A percentile compares a stretch with the other conserved stretches of the same genome.
These are phyloP conservation scores for Ilex aquifolium DNA, from an alignment of 257 asterid species.

Conservation along the genomic window DNA sequence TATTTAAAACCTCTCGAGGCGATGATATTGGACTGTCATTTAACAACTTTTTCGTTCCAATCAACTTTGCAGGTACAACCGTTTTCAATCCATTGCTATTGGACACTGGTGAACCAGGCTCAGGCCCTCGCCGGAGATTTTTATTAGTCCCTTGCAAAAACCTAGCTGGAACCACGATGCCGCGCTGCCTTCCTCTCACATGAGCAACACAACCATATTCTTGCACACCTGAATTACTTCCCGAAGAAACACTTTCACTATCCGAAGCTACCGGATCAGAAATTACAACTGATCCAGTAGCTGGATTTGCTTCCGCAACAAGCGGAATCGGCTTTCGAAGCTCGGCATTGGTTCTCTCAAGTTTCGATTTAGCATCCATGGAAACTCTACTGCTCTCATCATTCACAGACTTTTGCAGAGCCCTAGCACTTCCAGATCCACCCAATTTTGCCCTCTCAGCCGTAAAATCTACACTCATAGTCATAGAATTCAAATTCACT, in stretches of 20 bases:
- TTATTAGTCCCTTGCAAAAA: constrained; percentile 45
- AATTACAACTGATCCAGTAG: constrained; percentile 7
- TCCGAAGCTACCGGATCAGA: constrained; percentile 42
- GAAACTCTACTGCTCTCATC: constrained; percentile 25
- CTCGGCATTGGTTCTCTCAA: constrained; percentile 23
- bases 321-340: constrained; percentile 15
- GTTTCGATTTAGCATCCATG: constrained; percentile 23
- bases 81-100: constrained; percentile 25
- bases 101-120: constrained; percentile 42
- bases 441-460: constrained; percentile 27
- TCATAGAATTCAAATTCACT: constrained; percentile 28
- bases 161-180: constrained; percentile 54
- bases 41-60: constrained; percentile 31
- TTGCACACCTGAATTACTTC: constrained; percentile 28
- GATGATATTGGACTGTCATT: constrained; percentile 44
- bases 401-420: constrained; percentile 34
- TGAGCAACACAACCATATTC: constrained; percentile 28
- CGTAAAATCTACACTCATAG: constrained; percentile 59
- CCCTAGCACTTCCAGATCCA: constrained; percentile 45
- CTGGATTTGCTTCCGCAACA: constrained; percentile 20
- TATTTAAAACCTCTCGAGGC: constrained; percentile 29
- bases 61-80: constrained; percentile 30
- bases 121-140: constrained; percentile 31
- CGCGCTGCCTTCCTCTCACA: constrained; percentile 41
- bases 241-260: constrained; percentile 57